These are phyloP conservation scores for Prototheca wickerhamii DNA, from an alignment of 163 green algal species.

Conservation along the genomic window DNA sequence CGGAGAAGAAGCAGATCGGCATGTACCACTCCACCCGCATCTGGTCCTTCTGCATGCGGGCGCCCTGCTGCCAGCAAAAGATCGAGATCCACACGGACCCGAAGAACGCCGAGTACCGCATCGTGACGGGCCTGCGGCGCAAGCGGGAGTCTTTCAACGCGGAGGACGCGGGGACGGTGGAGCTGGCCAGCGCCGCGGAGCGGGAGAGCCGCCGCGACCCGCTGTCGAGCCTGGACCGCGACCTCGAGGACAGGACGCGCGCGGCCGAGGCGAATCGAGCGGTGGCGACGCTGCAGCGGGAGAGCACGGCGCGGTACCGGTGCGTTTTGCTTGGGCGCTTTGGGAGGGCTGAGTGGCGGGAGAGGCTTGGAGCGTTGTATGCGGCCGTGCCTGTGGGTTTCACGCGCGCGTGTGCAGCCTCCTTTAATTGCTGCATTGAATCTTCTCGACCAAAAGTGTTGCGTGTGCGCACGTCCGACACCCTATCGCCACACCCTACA, in stretches of 20 bases:
- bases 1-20: slow-evolving; percentile 89
- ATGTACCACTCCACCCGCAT: slow-evolving; percentile 89
- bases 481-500: neutral
- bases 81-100: slow-evolving; percentile 94
- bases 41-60: slow-evolving; percentile 82
- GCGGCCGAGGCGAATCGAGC: slow-evolving; percentile 14
- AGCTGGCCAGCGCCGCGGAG: slow-evolving; percentile 42
- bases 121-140: slow-evolving; percentile 44
- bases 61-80: slow-evolving; percentile 53
- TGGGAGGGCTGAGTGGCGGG: no score
- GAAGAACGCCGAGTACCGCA: slow-evolving; percentile 81
- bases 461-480: neutral
- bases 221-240: slow-evolving; percentile 50
- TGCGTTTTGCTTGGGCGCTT: neutral
- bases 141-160: slow-evolving; percentile 57
- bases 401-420: no score
- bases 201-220: slow-evolving; percentile 41
- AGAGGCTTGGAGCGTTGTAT: no score
- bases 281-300: slow-evolving; percentile 43
- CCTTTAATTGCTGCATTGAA: no score
- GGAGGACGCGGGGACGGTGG: slow-evolving; percentile 47
- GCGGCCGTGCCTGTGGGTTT: no score
- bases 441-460: no score
- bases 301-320: slow-evolving; percentile 33
- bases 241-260: slow-evolving; percentile 25